phyloP scores from a whole-genome alignment of 306 rosid species.

The Albizia julibrissin region DNA sequence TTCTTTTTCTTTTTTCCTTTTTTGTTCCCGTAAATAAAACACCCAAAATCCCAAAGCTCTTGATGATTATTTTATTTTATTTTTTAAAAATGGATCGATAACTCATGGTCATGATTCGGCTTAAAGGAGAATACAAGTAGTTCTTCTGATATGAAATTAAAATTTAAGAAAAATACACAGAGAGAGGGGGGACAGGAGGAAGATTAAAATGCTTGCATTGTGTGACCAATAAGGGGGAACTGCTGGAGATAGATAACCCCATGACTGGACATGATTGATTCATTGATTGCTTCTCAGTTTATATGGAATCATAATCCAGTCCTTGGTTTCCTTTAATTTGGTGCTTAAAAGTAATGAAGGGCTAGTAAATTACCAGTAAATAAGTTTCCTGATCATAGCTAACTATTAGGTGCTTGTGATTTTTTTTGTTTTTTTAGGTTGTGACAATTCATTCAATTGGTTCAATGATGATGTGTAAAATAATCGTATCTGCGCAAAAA shows the following conservation, averaged over 20 bases:
- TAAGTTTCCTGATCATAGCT: neutral
- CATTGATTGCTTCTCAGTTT: constrained; percentile 51
- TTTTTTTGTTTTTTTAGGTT: too few relatives aligned
- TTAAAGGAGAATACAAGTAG: constrained; percentile 24
- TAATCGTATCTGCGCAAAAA: constrained; percentile 17
- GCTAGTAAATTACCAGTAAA: neutral
- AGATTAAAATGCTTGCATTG: constrained; percentile 17
- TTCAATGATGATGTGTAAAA: neutral
- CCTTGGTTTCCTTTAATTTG: constrained; percentile 1
- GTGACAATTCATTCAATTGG: constrained; percentile 20
- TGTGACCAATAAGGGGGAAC: constrained; percentile 37
- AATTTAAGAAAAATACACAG: neutral
- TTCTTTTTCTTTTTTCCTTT: constrained; percentile 43
- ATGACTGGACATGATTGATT: constrained; percentile 56
- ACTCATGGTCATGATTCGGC: constrained; percentile 14
- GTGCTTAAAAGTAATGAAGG: neutral
- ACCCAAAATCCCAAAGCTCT: constrained; percentile 66
- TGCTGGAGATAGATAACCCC: constrained; percentile 42
- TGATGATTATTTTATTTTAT: constrained; percentile 10
- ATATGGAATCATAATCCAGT: neutral
- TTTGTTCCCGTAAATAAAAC: constrained; percentile 53
- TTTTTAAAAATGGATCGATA: constrained; percentile 14
- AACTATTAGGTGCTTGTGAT: too few relatives aligned
- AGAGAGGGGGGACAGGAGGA: neutral
- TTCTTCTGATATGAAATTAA: neutral